Conservation (phyloP, 176 grass and related monocot genomes). For the Carex cristatella region DNA sequence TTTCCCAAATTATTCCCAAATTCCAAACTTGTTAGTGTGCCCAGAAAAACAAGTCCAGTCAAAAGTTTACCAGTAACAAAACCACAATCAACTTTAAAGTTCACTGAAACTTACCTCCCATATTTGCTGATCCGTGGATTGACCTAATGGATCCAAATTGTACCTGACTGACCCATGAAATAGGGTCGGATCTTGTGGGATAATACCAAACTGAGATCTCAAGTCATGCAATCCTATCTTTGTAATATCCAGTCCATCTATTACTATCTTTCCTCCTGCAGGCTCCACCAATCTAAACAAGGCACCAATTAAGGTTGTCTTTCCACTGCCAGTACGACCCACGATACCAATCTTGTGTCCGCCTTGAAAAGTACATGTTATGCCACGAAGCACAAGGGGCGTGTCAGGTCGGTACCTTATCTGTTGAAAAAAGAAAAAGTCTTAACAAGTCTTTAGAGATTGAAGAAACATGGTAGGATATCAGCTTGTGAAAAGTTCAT, state of each 20-base stretch:
- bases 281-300: conserved; percentile 96
- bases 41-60: too few species aligned
- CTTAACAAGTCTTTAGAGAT: neutral
- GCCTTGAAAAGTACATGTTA: conserved; percentile 77
- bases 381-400: conserved; percentile 62
- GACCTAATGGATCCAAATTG: conserved; percentile 67
- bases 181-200: conserved; percentile 96
- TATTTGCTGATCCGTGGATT: conserved; percentile 66
- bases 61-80: too few species aligned
- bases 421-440: conserved; percentile 44
- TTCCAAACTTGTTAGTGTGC: neutral
- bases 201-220: conserved; percentile 79
- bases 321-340: conserved; percentile 86
- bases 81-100: neutral
- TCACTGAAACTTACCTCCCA: conserved; percentile 59
- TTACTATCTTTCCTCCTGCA: conserved; percentile 62
- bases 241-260: conserved; percentile 59
- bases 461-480: neutral
- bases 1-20: too few species aligned
- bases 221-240: conserved; percentile 78
- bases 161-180: conserved; percentile 82
- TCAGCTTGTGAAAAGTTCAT: neutral
- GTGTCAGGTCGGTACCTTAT: conserved; percentile 73
- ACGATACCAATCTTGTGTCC: conserved; percentile 87
- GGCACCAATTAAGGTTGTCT: conserved; percentile 85